phyloP scores from a whole-genome alignment of 352 stramenopile species.

The Globisporangium yorkense region DNA sequence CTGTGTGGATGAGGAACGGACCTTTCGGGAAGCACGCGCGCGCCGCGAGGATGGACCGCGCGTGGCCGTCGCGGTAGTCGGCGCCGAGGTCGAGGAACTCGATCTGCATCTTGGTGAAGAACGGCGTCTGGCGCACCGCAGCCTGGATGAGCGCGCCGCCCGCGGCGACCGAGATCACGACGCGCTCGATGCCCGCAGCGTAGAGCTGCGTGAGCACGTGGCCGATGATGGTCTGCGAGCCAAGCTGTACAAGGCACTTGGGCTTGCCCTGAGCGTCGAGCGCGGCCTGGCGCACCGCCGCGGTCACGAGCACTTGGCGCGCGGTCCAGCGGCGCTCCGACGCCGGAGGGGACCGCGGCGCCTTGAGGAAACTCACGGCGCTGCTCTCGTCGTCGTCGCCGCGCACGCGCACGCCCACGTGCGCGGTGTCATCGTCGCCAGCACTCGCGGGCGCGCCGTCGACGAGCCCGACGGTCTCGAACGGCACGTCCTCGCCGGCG shows the following conservation, averaged over 20 bases:
- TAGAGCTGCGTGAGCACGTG: conserved; percentile 79
- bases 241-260: conserved; percentile 73
- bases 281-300: conserved; percentile 73
- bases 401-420: not conserved
- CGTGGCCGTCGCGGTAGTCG: conserved; percentile 66
- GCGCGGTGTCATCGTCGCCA: not conserved
- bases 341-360: not conserved
- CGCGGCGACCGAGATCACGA: conserved; percentile 84
- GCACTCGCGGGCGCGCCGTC: conserved; percentile 5
- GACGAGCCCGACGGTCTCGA: conserved; percentile 54
- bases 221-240: conserved; percentile 75
- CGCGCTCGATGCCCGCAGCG: conserved; percentile 72
- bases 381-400: not conserved
- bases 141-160: conserved; percentile 78
- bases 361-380: not conserved
- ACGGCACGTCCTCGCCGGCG: conserved; percentile 68
- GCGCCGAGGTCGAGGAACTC: conserved; percentile 82
- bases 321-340: conserved; percentile 17
- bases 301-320: conserved; percentile 75
- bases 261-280: conserved; percentile 71
- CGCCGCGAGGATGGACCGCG: conserved; percentile 69
- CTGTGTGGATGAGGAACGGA: conserved; percentile 81
- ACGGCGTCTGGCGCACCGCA: conserved; percentile 66
- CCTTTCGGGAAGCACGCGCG: conserved; percentile 64
- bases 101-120: conserved; percentile 74